Percentiles rank a stretch among this genome's conserved stretches.
These are phyloP conservation scores for Cladophialophora exuberans DNA, from an alignment of 2,329 filamentous ascomycete species.

Conservation along the genomic window DNA sequence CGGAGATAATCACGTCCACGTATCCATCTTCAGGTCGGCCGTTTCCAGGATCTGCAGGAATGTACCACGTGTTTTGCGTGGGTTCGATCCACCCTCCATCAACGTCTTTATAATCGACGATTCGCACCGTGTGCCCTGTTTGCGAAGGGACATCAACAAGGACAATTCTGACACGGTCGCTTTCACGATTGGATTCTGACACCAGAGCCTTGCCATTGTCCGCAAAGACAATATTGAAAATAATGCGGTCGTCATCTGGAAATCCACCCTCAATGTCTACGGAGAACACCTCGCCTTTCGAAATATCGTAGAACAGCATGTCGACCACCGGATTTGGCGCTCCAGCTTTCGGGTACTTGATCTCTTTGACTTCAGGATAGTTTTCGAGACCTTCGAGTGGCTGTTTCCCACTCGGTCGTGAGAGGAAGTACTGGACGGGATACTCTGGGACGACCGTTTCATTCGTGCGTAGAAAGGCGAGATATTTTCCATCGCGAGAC, in stretches of 20 bases:
- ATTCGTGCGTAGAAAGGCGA: constrained; percentile 92
- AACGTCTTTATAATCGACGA: constrained; percentile 76
- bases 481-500: constrained; percentile 83
- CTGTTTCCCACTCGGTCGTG: constrained; percentile 74
- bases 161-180: constrained; percentile 84
- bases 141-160: constrained; percentile 77
- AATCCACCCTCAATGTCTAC: constrained; percentile 80
- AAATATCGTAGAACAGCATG: constrained; percentile 84
- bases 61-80: constrained; percentile 79
- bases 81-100: constrained; percentile 98
- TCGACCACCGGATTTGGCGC: constrained; percentile 90
- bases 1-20: constrained; percentile 84
- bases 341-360: constrained; percentile 98
- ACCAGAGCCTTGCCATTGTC: constrained; percentile 78
- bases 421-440: constrained; percentile 90
- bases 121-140: constrained; percentile 76
- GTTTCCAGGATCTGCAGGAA: constrained; percentile 78
- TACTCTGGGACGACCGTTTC: constrained; percentile 91
- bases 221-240: constrained; percentile 92
- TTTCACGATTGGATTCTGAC: constrained; percentile 91
- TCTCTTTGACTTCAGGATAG: constrained; percentile 86
- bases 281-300: constrained; percentile 74
- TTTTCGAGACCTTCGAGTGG: constrained; percentile 74
- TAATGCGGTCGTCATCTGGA: constrained; percentile 77
- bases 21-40: constrained; percentile 85